These are phyloP conservation scores for Cercospora zeae-maydis DNA, from an alignment of 2,329 filamentous ascomycete species.

Conservation along the genomic window DNA sequence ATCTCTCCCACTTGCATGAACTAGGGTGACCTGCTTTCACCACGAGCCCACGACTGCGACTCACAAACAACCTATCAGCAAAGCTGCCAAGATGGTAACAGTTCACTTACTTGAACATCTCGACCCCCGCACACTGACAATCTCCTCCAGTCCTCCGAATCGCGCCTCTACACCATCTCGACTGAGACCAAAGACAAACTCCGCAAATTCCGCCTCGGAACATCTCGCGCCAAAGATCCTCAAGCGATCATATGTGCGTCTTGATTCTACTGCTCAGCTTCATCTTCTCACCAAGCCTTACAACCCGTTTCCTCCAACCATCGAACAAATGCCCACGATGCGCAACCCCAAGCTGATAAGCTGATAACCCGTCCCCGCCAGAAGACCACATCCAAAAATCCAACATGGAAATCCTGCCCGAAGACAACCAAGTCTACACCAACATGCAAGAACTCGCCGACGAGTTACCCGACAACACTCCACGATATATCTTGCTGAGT, in stretches of 20 bases:
- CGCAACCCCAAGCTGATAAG: not conserved
- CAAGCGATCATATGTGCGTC: constrained; percentile 91
- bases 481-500: constrained; percentile 83
- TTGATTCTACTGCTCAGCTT: not conserved
- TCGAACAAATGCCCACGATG: not conserved
- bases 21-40: not conserved
- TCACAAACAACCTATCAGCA: not conserved
- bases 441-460: constrained; percentile 77
- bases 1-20: not conserved
- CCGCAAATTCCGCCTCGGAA: constrained; percentile 89
- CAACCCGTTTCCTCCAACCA: no score
- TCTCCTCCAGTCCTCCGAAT: constrained; percentile 64
- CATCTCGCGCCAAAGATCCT: constrained; percentile 78
- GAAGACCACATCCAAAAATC: constrained; percentile 86
- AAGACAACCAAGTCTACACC: constrained; percentile 76
- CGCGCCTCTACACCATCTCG: constrained; percentile 88
- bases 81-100: not conserved
- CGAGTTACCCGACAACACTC: constrained; percentile 87
- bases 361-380: constrained; percentile 15
- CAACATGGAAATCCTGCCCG: constrained; percentile 80
- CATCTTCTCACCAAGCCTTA: not conserved
- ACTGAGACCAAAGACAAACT: constrained; percentile 83
- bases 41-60: not conserved
- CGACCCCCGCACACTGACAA: not conserved
- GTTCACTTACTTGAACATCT: not conserved